Evolutionary conservation across 2,329 filamentous ascomycete genomes (phyloP).

Genomic region (Cladophialophora immunda): DNA sequence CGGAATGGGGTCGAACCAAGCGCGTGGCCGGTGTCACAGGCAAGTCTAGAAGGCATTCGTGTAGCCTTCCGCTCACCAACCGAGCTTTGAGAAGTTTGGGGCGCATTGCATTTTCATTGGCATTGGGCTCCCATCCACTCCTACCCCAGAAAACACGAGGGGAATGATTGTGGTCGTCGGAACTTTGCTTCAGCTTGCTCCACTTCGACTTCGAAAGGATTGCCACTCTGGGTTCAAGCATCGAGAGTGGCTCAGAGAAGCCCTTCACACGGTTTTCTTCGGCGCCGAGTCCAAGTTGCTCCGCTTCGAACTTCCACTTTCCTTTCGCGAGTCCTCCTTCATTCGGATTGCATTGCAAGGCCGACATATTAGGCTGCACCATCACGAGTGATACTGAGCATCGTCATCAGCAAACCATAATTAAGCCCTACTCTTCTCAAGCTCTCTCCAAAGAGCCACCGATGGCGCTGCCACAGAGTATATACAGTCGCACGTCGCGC

Average conservation of each 20-base stretch:
- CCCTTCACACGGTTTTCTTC: not conserved
- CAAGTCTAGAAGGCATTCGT: not conserved
- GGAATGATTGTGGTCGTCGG: not conserved
- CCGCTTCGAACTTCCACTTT: not conserved
- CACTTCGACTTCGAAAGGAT: not conserved
- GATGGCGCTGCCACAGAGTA: not conserved
- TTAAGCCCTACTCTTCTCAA: not conserved
- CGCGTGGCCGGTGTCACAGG: not conserved
- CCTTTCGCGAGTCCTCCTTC: not conserved
- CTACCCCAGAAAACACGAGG: not conserved
- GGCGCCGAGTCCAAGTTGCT: not conserved
- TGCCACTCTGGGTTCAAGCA: not conserved
- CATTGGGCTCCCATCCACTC: not conserved
- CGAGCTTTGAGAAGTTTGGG: not conserved
- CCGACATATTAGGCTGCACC: not conserved
- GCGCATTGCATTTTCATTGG: not conserved
- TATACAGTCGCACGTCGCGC: not conserved
- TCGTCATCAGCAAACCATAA: not conserved
- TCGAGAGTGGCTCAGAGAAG: not conserved
- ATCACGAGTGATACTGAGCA: not conserved
- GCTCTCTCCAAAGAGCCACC: not conserved
- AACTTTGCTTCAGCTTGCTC: slow-evolving; percentile 3
- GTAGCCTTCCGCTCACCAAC: not conserved
- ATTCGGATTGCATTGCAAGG: not conserved
- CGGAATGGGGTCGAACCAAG: not conserved